A percentile compares a stretch with the other conserved stretches of the same genome.
Evolutionary conservation across 2,329 filamentous ascomycete species (phyloP).

Genomic region (Metarhizium humberi): DNA sequence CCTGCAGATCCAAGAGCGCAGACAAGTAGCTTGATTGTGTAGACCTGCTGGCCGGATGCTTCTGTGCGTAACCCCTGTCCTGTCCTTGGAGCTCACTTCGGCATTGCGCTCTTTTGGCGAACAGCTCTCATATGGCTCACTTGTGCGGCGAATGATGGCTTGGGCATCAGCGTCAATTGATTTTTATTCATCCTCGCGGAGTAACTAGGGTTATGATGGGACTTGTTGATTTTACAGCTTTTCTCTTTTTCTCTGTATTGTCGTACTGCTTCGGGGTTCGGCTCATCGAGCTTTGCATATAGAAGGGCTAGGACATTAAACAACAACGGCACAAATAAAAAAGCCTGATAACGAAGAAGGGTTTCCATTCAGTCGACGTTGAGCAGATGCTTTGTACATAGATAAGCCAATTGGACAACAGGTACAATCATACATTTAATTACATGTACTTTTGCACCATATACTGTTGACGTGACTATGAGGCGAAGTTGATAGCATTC

Average conservation of each 20-base stretch:
- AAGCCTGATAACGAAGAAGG: conserved; percentile 17
- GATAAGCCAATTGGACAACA: conserved; percentile 19
- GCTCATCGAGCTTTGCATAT: conserved; percentile 23
- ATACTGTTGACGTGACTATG: background rate
- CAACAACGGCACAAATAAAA: conserved; percentile 10
- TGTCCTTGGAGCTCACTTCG: background rate
- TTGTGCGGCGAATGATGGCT: background rate
- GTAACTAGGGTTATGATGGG: conserved; percentile 6
- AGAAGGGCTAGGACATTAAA: conserved; percentile 20
- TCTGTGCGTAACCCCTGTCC: background rate
- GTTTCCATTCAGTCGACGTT: conserved; percentile 10
- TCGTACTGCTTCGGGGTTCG: conserved; percentile 10
- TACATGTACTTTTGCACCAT: conserved; percentile 8
- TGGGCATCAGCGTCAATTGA: conserved; percentile 1
- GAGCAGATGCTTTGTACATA: conserved; percentile 18
- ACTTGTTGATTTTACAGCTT: background rate
- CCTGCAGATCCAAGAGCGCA: background rate
- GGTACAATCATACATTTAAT: conserved; percentile 10
- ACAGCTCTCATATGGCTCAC: background rate
- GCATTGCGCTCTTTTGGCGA: background rate
- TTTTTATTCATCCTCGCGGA: conserved; percentile 11
- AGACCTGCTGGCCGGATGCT: background rate
- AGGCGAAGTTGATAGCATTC: background rate
- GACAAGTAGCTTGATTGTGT: background rate
- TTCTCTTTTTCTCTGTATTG: conserved; percentile 15